These are phyloP conservation scores for Pestalotiopsis sp. DNA, from an alignment of 2,329 filamentous ascomycete genomes.

Conservation along the genomic window DNA sequence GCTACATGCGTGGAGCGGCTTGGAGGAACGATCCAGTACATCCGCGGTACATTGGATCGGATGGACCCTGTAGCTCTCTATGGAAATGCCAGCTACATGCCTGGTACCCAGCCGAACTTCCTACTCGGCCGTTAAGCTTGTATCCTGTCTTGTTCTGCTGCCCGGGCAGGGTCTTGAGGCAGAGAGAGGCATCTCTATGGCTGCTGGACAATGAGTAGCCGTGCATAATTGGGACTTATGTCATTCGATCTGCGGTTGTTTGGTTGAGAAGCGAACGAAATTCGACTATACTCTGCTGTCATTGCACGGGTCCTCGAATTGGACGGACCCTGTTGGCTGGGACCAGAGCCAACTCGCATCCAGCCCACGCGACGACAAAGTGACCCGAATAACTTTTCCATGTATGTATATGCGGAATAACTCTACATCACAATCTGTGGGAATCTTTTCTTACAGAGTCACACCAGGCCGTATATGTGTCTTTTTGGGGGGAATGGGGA, in stretches of 20 bases:
- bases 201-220: neutral
- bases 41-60: constrained; percentile 9
- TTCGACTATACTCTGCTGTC: neutral
- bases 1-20: constrained; percentile 3
- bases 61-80: neutral
- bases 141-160: neutral
- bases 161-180: neutral
- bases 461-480: neutral
- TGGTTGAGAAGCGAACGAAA: neutral
- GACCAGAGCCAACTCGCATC: neutral
- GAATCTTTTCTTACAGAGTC: neutral
- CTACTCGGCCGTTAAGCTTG: neutral
- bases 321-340: neutral
- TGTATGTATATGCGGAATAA: neutral
- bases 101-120: neutral
- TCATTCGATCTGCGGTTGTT: neutral
- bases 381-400: neutral
- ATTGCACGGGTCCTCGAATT: neutral
- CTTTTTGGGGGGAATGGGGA: neutral
- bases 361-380: neutral
- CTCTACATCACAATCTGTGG: neutral
- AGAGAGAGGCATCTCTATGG: neutral
- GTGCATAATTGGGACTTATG: neutral
- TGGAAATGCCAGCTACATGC: neutral
- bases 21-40: constrained; percentile 5